Percentiles rank a stretch among this genome's conserved stretches.
These are phyloP conservation scores for Fusarium caatingaense DNA, from an alignment of 2,329 filamentous ascomycete species.

Conservation along the genomic window DNA sequence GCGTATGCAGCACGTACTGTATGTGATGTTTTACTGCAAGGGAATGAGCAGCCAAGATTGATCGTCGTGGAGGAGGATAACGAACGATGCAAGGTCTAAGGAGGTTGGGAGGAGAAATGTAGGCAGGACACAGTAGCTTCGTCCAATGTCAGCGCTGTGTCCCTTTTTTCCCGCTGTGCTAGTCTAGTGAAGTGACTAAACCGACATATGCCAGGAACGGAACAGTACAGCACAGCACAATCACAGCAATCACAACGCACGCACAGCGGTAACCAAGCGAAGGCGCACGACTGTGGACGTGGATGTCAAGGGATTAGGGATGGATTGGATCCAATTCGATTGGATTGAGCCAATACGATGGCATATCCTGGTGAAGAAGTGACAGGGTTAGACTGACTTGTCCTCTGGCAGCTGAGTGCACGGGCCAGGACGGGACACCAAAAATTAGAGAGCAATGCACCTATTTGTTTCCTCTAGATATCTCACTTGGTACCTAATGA, in stretches of 20 bases:
- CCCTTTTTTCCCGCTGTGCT: neutral
- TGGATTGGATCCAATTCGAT: conserved; percentile 16
- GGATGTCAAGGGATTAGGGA: conserved; percentile 24
- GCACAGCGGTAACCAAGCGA: conserved; percentile 1
- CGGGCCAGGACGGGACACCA: conserved; percentile 8
- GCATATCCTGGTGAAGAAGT: neutral
- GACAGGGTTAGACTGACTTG: conserved; percentile 18
- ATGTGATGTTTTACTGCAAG: neutral
- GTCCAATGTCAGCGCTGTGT: conserved; percentile 4
- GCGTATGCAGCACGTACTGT: conserved; percentile 22
- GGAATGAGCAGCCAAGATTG: conserved; percentile 1
- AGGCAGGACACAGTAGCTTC: neutral
- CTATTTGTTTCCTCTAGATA: neutral
- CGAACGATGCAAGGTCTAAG: conserved; percentile 4
- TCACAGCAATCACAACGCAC: neutral
- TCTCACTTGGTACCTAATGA: neutral
- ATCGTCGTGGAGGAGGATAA: neutral
- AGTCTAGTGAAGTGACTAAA: neutral
- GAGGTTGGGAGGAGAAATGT: conserved; percentile 2
- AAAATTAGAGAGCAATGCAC: conserved; percentile 23
- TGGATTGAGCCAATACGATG: conserved; percentile 15
- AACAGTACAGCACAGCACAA: neutral
- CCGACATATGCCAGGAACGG: conserved; percentile 10
- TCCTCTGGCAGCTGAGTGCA: conserved; percentile 32
- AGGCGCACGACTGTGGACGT: conserved; percentile 4